Conservation (phyloP, 257 asterid genomes). For the Primulina huaijiensis region DNA sequence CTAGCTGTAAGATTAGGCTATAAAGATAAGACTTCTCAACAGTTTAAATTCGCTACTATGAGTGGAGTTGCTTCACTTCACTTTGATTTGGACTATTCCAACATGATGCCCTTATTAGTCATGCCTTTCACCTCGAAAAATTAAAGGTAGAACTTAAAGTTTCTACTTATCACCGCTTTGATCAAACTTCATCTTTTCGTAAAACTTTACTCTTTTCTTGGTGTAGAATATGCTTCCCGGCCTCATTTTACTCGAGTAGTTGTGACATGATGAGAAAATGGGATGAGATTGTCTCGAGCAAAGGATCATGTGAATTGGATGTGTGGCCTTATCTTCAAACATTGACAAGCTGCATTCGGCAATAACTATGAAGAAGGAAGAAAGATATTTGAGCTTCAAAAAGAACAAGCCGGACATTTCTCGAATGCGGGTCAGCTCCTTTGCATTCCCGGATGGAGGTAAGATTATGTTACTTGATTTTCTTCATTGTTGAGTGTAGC, state of each 20-base stretch:
- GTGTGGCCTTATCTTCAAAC: slow-evolving; percentile 54
- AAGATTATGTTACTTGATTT: neutral
- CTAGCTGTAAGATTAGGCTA: too few species aligned
- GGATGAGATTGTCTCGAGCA: slow-evolving; percentile 31
- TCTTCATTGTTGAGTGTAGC: too few species aligned
- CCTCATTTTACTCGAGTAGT: slow-evolving; percentile 45
- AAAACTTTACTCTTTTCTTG: neutral
- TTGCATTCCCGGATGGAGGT: slow-evolving; percentile 50
- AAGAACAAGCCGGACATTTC: slow-evolving; percentile 33
- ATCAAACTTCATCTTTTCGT: neutral
- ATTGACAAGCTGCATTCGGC: slow-evolving; percentile 57
- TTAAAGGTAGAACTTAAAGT: too few species aligned
- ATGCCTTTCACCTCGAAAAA: too few species aligned
- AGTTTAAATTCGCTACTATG: too few species aligned
- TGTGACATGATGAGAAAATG: slow-evolving; percentile 59
- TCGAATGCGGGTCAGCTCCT: slow-evolving; percentile 23
- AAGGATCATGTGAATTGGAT: slow-evolving; percentile 44
- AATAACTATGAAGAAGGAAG: slow-evolving; percentile 58
- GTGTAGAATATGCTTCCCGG: slow-evolving; percentile 46
- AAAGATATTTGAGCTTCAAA: slow-evolving; percentile 55
- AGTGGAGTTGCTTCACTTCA: too few species aligned
- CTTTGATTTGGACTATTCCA: too few species aligned
- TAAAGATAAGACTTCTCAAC: too few species aligned
- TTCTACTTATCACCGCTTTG: neutral
- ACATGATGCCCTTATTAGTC: neutral